Evolutionary conservation across 1,139 yeast species (phyloP).

Genomic region (Suhomyces bokatorum): DNA sequence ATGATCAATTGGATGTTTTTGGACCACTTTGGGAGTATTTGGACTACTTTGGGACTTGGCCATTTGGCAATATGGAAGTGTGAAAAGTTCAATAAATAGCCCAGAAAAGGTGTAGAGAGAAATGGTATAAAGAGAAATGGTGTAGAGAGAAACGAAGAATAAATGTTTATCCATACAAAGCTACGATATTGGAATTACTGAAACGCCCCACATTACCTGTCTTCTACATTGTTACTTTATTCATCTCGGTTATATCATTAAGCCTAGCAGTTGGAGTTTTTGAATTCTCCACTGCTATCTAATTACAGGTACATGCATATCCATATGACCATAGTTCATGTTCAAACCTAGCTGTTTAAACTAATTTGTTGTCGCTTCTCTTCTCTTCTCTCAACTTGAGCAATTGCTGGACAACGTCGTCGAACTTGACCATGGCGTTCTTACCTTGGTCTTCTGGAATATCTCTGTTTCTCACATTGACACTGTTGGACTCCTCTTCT

Average conservation of each 20-base stretch:
- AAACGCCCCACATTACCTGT: no score
- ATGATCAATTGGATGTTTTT: no score
- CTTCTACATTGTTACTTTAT: no score
- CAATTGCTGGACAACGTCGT: conserved; percentile 68
- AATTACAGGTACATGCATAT: conserved; percentile 3
- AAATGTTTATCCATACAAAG: no score
- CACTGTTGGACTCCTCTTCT: conserved; percentile 75
- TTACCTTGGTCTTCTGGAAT: conserved; percentile 80
- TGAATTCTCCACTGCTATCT: not conserved
- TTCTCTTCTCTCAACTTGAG: conserved; percentile 60
- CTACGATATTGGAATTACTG: no score
- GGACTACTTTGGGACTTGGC: no score
- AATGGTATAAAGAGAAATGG: no score
- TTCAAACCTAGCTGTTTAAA: conserved; percentile 17
- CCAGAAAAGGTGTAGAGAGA: no score
- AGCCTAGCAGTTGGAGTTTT: not conserved
- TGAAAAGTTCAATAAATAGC: no score
- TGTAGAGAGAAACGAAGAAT: no score
- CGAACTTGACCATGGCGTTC: conserved; percentile 77
- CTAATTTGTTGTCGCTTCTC: conserved; percentile 66
- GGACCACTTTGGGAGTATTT: no score
- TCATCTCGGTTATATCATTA: conserved; percentile 2
- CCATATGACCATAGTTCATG: not conserved
- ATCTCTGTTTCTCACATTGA: conserved; percentile 92
- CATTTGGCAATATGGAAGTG: no score